Evolutionary conservation across 1,284 basidiomycete genomes (phyloP), one percentile per base, ranked within the genome.

Genomic region (Ganoderma sinense): DNA sequence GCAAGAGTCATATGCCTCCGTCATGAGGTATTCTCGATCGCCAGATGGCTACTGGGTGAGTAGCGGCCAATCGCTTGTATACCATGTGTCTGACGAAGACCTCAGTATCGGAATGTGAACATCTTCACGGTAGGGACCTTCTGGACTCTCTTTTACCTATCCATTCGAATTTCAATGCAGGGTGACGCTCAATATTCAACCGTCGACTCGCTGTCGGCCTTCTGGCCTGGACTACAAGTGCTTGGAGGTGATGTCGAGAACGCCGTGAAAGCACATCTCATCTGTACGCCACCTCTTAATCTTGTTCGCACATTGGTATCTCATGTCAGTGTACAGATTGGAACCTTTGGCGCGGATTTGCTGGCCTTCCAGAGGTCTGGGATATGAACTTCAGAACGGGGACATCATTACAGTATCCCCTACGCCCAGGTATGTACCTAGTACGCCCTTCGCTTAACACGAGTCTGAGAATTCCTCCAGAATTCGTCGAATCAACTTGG

Each of bases 401-500:
- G 14, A 95, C 94, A 4, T 91, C 94, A 71, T 84, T 89, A 68
- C 93, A 94, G 73, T 97, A 96, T 76, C 96, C 96, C 11, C 84
- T 97, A 66, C 86, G 96, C 69, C 96, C 94, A 71, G 90, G 90
- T 90, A 74, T 66, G 81, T 64, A 11, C 48, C 33, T 5, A 33
- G 4, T 39, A n/a, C 26, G 20, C 45, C 43, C 20, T 1, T 16
- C 1, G 4, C 7, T 40, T 39, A 16, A 20, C 16, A n/a, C 14
- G 20, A 13, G 26, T 43, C 29, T 39, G 26, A 61, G 23, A 40
- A 31, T 6, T 51, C 0, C 62, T 67, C 43, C 65, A 85, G 96
- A 98, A 80, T 96, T 97, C 75, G 88, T 97, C 69, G 96, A 98
- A 81, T 96, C 94, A 31, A 98, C 95, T 2, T 97, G 96, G 89